Evolutionary conservation across 2,329 filamentous ascomycete species (phyloP).

Genomic region (Botrytis fabae): DNA sequence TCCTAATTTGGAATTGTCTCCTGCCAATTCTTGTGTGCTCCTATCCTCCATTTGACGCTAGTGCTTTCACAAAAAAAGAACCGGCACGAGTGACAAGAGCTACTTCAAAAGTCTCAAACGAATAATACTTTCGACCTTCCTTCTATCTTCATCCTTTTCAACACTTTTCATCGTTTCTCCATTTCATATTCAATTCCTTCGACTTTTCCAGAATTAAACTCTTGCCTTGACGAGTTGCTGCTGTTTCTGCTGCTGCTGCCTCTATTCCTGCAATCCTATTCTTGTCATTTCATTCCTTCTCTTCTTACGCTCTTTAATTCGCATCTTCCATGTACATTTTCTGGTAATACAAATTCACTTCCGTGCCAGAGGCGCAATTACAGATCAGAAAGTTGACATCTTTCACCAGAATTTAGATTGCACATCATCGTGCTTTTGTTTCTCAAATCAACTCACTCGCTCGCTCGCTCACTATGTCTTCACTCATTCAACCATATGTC

Average conservation of each 20-base stretch:
- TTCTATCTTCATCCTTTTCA: not conserved
- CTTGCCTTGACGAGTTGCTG: slow-evolving; percentile 13
- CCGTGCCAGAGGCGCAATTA: not conserved
- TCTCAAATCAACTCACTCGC: slow-evolving; percentile 5
- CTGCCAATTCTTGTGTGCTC: not conserved
- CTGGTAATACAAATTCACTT: slow-evolving; percentile 29
- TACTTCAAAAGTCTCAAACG: slow-evolving; percentile 14
- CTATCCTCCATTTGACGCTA: slow-evolving; percentile 1
- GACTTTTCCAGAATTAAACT: not conserved
- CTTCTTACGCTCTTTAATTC: slow-evolving; percentile 35
- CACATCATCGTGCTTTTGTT: slow-evolving; percentile 33
- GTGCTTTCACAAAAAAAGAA: not conserved
- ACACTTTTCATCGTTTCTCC: not conserved
- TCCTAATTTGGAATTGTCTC: not conserved
- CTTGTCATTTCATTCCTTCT: slow-evolving; percentile 25
- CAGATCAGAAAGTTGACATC: slow-evolving; percentile 24
- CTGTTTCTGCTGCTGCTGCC: slow-evolving; percentile 8
- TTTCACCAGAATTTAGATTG: slow-evolving; percentile 32
- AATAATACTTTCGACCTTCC: slow-evolving; percentile 6
- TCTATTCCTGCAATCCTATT: slow-evolving; percentile 19
- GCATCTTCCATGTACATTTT: slow-evolving; percentile 37
- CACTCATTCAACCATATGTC: slow-evolving; percentile 35
- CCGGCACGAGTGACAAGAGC: not conserved
- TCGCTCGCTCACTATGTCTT: slow-evolving; percentile 30
- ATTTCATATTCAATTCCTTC: not conserved